Conservation (phyloP, 192 early-diverging fungal genomes). For the Rhizophagus sp. region DNA sequence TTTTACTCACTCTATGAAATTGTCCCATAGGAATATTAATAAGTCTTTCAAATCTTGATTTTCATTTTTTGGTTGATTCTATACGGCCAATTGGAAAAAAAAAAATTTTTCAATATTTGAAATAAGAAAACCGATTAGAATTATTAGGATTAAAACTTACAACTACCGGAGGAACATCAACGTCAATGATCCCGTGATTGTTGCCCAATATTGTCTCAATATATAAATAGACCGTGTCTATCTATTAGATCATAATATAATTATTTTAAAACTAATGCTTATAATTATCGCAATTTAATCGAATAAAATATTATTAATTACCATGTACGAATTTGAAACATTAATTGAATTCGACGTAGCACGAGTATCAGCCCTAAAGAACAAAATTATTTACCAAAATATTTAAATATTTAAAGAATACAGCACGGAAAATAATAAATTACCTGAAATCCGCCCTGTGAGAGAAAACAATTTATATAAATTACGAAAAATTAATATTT, state of each 20-base stretch:
- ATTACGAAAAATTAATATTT: background rate
- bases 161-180: conserved; percentile 11
- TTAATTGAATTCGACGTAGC: conserved; percentile 23
- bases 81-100: background rate
- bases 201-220: conserved; percentile 15
- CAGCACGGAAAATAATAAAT: background rate
- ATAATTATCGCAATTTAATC: background rate
- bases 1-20: conserved; percentile 30
- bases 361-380: conserved; percentile 19
- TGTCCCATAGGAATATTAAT: conserved; percentile 39
- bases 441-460: conserved; percentile 31
- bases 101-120: background rate
- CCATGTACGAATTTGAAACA: conserved; percentile 27
- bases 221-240: conserved; percentile 11
- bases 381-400: background rate
- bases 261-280: background rate
- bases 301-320: background rate
- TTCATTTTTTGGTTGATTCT: conserved; percentile 35
- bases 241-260: background rate
- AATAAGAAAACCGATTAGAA: background rate
- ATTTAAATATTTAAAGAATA: background rate
- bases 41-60: conserved; percentile 35
- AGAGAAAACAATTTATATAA: conserved; percentile 6
- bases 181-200: conserved; percentile 19
- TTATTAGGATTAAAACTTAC: background rate